Base-by-base conservation (phyloP, 1,139 yeast genomes). In the Komagataea norvegica region DNA sequence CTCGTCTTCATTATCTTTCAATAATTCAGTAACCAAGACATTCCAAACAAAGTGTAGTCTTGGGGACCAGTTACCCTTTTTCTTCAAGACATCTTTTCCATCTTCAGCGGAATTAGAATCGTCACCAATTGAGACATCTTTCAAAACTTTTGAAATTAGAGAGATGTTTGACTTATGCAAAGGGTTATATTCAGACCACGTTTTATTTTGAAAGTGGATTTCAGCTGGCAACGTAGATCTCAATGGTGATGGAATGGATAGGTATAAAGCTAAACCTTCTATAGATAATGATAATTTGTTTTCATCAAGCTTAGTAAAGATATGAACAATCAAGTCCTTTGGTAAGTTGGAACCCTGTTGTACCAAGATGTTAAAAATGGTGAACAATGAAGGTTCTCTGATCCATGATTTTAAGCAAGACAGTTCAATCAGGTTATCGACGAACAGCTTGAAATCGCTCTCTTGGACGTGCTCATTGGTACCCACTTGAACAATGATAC, bases 21-120 rank as follows among this genome's bases (percentile, higher is more conserved):
- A 52, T 41, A 7, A 67, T 47, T 31, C 75, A 65, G 5, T 60
- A 57, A 83, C 55, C 3, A 89, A 56, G n/a, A 77, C 64, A 22
- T 68, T 72, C 96, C 96, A 91, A 1, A 84, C 94, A 60, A 80
- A 84, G 52, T 88, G 95, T 26, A 87, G 60, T 43, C 79, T 70
- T 18, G 95, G 86, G 19, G 74, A 72, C 95, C 95, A 88, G 34
- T 69, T 68, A 4, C 87, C 80, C 53, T 73, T 78, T 53, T 74
- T 77, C 48, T 68, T 50, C 26, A 41, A 32, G 18, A 40, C 70
- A 23, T 52, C 52, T 13, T 59, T 53, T 8, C 57, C 62, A n/a
- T 59, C 63, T 3, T 54, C 64, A 5, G 57, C 62, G 2, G 54
- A 63, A 6, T 58, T 56, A 4, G 58, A 59, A 8, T 64, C 65